These are phyloP conservation scores for Tetramitus jugosus DNA, from an alignment of 208 protist genomes.

Conservation along the genomic window DNA sequence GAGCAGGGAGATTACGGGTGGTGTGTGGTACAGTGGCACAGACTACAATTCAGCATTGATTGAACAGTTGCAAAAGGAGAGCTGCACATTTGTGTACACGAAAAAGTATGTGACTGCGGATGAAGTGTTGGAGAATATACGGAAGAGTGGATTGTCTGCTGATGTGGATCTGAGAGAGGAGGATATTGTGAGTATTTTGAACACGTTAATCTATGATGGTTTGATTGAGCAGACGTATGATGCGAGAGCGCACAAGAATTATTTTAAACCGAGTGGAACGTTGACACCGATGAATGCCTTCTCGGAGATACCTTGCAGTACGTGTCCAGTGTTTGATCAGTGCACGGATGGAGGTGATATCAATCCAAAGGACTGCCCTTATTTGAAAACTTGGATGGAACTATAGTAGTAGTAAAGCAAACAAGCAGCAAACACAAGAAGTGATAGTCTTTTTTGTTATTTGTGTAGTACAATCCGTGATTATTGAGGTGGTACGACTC, in stretches of 20 bases:
- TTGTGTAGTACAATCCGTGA: no score
- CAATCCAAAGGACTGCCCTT: conserved; percentile 40
- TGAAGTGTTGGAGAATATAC: conserved; percentile 31
- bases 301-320: conserved; percentile 43
- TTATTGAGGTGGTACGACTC: no score
- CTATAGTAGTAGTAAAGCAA: no score
- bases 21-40: conserved; percentile 48
- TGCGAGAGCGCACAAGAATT: not conserved
- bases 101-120: conserved; percentile 9
- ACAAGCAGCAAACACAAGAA: no score
- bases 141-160: conserved; percentile 28
- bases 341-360: conserved; percentile 41
- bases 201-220: conserved; percentile 51
- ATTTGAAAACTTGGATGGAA: conserved; percentile 45
- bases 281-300: conserved; percentile 36
- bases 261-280: conserved; percentile 35
- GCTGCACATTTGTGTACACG: conserved; percentile 2
- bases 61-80: conserved; percentile 2
- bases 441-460: no score
- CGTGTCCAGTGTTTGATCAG: conserved; percentile 46
- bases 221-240: conserved; percentile 39
- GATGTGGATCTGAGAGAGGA: conserved; percentile 33
- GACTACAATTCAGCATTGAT: conserved; percentile 47
- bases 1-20: conserved; percentile 45
- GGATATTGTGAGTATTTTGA: conserved; percentile 39